Conservation (phyloP, 768 basidiomycete species). For the Amanita polypyramis region DNA sequence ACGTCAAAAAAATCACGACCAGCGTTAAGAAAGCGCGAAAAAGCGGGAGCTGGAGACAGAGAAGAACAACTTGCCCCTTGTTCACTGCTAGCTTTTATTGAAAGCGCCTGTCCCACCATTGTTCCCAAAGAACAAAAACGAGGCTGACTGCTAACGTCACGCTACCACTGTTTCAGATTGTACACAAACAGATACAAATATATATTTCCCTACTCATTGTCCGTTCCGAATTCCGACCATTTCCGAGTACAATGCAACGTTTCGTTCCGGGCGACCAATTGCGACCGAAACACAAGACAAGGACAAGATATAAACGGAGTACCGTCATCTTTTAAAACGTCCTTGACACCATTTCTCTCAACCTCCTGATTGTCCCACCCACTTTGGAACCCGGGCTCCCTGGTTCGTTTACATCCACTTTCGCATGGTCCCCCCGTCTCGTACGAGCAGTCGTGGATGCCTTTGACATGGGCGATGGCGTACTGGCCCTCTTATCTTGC, state of each 20-base stretch:
- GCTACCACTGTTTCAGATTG: no score
- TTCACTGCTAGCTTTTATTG: background rate
- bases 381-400: conserved; percentile 14
- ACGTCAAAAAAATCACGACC: background rate
- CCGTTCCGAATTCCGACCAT: no score
- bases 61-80: background rate
- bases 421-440: no score
- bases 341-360: conserved; percentile 20
- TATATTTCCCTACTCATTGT: no score
- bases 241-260: no score
- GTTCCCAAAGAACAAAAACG: no score
- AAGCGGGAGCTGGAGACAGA: background rate
- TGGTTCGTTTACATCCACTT: background rate
- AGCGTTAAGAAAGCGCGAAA: background rate
- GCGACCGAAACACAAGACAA: background rate
- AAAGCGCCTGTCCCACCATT: background rate
- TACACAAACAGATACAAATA: background rate
- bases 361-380: conserved; percentile 20
- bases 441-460: background rate
- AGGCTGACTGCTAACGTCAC: no score
- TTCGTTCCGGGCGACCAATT: background rate
- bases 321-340: conserved; percentile 3
- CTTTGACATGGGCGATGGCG: conserved; percentile 7
- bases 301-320: background rate
- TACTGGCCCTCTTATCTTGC: conserved; percentile 7